phyloP scores from a whole-genome alignment of 495 filamentous ascomycete species.

The Aspergillus egyptiacus region DNA sequence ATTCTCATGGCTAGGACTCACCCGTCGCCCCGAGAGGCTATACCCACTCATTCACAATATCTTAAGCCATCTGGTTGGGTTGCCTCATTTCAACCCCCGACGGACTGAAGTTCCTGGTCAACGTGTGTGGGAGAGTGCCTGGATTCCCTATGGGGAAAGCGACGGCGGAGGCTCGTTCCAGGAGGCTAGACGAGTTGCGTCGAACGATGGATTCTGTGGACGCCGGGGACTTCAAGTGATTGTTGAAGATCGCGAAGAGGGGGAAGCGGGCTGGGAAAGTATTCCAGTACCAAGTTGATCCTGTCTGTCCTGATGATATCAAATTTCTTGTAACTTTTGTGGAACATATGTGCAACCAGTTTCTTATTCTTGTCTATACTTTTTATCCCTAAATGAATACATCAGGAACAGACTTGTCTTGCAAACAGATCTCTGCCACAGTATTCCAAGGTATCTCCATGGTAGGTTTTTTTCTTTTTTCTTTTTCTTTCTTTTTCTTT shows the following conservation, averaged over 20 bases:
- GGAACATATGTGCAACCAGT: not conserved
- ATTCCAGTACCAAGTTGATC: slow-evolving; percentile 30
- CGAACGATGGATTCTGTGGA: slow-evolving; percentile 53
- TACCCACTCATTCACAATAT: slow-evolving; percentile 50
- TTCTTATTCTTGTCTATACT: slow-evolving; percentile 1
- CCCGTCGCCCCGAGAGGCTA: slow-evolving; percentile 54
- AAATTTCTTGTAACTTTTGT: not conserved
- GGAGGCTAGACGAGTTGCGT: slow-evolving; percentile 35
- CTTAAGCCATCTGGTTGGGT: slow-evolving; percentile 44
- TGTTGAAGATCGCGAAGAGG: slow-evolving; percentile 43
- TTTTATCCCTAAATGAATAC: not conserved
- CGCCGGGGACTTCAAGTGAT: slow-evolving; percentile 51
- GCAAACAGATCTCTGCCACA: too few species aligned
- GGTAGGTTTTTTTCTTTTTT: too few species aligned
- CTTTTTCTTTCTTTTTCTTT: not conserved
- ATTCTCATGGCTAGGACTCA: slow-evolving; percentile 49
- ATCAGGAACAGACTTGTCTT: not conserved
- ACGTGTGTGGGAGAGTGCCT: slow-evolving; percentile 48
- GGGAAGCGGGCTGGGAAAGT: slow-evolving; percentile 48
- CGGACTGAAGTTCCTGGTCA: slow-evolving; percentile 50
- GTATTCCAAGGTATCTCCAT: too few species aligned
- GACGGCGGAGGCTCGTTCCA: slow-evolving; percentile 38
- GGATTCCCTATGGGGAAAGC: slow-evolving; percentile 34
- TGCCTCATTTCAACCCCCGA: slow-evolving; percentile 54
- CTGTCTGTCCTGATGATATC: not conserved